Evolutionary conservation across 2,329 filamentous ascomycete species (phyloP), one percentile per base, ranked within the genome.

Genomic region (Apiospora koreana): DNA sequence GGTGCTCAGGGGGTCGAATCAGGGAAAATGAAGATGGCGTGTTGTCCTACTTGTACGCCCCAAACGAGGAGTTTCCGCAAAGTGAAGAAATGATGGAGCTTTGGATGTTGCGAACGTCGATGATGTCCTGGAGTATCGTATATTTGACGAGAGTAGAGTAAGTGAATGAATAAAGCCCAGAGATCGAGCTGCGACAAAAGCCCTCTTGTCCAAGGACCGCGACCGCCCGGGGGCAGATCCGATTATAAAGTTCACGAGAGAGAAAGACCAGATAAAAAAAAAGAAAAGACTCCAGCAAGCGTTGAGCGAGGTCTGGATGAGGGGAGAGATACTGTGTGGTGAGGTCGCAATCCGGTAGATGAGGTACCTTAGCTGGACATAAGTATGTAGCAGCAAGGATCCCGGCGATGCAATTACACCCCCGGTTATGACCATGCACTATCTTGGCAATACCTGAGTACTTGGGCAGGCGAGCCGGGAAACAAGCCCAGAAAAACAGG

Each of bases 161-260:
- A 38, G 54, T 62, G 54, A 62, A 62, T 62, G 54, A 38, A 62
- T 12, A 38, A 38, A 38, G 31, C 54, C 54, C 54, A 62, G 18
- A 38, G 54, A 62, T 62, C 35, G 31, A 62, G 54, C 54, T 62
- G 18, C 54, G 54, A 62, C 31, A 62, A 28, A 9, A 62, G 21
- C 54, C 31, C 54, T 62, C 54, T 38, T n/a, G 54, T 38, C 54
- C 54, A 62, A 62, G 31, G 54, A 62, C 54, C 31, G 31, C 54
- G 54, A 62, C 54, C 54, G 31, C 64, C 64, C 42, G 64, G 64
- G 64, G 38, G 38, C 38, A 66, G 25, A 42, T 45, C 38, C 23
- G 41, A 66, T 66, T 66, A 66, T 66, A 50, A 68, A 48, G 66
- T 68, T 48, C 45, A 50, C 31, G 46, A 68, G 66, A 68, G 66